phyloP scores from a whole-genome alignment of 1,284 basidiomycete genomes.

The Rhodotorula sp. region DNA sequence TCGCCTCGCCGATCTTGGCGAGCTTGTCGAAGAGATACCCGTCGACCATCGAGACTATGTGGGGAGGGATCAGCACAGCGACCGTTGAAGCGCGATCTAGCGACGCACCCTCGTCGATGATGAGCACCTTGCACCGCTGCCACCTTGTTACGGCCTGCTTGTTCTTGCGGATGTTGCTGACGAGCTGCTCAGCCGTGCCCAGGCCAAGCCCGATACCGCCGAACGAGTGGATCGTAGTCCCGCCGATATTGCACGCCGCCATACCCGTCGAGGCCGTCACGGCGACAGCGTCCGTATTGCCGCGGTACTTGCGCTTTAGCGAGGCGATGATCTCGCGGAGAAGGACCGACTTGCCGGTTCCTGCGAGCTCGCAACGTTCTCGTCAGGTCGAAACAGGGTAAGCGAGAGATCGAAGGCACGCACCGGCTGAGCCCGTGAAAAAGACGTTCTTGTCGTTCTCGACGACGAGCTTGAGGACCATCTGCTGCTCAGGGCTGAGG shows the following conservation, averaged over 20 bases:
- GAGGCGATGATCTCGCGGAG: constrained; percentile 81
- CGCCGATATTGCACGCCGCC: constrained; percentile 91
- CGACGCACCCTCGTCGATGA: constrained; percentile 86
- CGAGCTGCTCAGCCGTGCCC: constrained; percentile 66
- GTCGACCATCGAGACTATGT: constrained; percentile 92
- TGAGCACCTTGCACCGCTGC: constrained; percentile 73
- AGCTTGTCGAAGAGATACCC: constrained; percentile 89
- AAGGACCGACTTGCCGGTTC: constrained; percentile 92
- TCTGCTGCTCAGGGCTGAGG: constrained; percentile 78
- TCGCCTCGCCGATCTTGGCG: constrained; percentile 63
- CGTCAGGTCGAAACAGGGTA: constrained; percentile 22
- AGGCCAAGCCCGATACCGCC: constrained; percentile 81
- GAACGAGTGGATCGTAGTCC: constrained; percentile 90
- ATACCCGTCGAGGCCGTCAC: constrained; percentile 90
- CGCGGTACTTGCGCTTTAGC: constrained; percentile 59
- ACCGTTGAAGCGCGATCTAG: background rate
- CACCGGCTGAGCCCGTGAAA: constrained; percentile 95
- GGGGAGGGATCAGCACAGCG: too few relatives aligned
- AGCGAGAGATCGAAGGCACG: constrained; percentile 47
- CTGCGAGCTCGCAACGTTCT: constrained; percentile 52
- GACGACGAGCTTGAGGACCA: constrained; percentile 73
- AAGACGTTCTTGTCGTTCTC: constrained; percentile 77
- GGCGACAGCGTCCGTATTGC: constrained; percentile 64
- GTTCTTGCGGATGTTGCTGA: constrained; percentile 69
- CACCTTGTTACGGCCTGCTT: constrained; percentile 69